A percentile compares a stretch with the other conserved stretches of the same genome.
phyloP scores from a whole-genome alignment of 208 protist species.

The Herpetomonas muscarum region DNA sequence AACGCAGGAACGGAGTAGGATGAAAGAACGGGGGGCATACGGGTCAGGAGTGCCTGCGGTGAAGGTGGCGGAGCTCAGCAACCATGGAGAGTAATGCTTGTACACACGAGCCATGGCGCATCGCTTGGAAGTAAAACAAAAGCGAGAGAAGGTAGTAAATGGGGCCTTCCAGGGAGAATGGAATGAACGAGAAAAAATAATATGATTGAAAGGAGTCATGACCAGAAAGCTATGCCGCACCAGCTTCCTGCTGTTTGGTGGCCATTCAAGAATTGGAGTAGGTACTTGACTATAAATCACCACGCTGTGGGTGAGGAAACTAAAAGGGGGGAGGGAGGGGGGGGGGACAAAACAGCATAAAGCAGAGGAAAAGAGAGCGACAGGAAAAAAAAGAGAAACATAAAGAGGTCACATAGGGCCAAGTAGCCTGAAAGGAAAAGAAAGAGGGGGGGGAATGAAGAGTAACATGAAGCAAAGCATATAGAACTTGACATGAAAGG shows the following conservation, averaged over 20 bases:
- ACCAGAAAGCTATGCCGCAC: no score
- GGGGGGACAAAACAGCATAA: conserved; percentile 2
- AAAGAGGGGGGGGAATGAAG: neutral
- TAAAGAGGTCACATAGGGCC: neutral
- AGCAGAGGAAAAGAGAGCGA: conserved; percentile 9
- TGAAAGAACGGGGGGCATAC: conserved; percentile 5
- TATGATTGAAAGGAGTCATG: neutral
- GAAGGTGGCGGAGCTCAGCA: no score
- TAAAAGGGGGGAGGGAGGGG: neutral
- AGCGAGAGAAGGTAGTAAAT: neutral
- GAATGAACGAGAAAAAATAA: conserved; percentile 7
- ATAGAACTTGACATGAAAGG: conserved; percentile 2
- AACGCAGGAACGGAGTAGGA: neutral
- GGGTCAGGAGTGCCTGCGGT: no score
- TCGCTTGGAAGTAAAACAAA: no score
- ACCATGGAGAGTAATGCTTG: no score
- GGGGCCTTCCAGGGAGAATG: neutral
- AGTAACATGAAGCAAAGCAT: neutral
- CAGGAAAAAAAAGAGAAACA: neutral
- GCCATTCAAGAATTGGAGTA: no score
- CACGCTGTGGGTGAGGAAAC: no score
- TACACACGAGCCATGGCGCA: no score
- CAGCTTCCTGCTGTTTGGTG: no score
- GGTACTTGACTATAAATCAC: conserved; percentile 1
- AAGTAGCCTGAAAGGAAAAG: neutral